These are phyloP conservation scores for Closterium sp. DNA, from an alignment of 139 green algal species.

Conservation along the genomic window DNA sequence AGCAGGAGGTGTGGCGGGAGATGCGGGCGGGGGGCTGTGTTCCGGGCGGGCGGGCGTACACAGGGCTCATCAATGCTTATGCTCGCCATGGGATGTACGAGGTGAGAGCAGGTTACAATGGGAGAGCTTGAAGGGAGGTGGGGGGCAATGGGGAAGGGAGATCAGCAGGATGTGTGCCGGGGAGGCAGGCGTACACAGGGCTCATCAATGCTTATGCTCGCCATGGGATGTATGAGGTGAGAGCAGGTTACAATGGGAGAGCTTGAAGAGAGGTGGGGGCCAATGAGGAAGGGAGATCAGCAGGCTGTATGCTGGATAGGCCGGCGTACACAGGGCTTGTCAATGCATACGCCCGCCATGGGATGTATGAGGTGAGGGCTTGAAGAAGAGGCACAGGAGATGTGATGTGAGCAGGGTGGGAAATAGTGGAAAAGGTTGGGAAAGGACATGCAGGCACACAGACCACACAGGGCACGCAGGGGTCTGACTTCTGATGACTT, in stretches of 20 bases:
- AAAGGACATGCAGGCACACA: too few species aligned
- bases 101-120: too few species aligned
- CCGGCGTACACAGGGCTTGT: conserved; percentile 27
- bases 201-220: conserved; percentile 36
- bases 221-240: conserved; percentile 19
- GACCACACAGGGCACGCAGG: too few species aligned
- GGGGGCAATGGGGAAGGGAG: too few species aligned
- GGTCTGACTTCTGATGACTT: too few species aligned
- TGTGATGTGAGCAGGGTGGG: not conserved
- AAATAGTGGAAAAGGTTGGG: too few species aligned
- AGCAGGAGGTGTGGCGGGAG: conserved; percentile 11
- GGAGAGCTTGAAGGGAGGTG: conserved; percentile 6
- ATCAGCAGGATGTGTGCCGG: conserved; percentile 23
- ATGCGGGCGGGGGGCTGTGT: conserved; percentile 18
- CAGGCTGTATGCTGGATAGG: not conserved
- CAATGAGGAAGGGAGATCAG: conserved; percentile 21
- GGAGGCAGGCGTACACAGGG: conserved; percentile 18
- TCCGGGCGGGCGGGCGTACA: conserved; percentile 24
- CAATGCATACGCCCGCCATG: conserved; percentile 31
- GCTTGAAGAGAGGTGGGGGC: conserved; percentile 6
- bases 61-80: conserved; percentile 38
- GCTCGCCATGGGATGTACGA: conserved; percentile 14
- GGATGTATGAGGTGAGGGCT: conserved; percentile 10
- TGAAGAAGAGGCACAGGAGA: not conserved
- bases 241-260: too few species aligned